Conservation (phyloP, 192 early-diverging fungal species). For the Rhizophagus sp. region DNA sequence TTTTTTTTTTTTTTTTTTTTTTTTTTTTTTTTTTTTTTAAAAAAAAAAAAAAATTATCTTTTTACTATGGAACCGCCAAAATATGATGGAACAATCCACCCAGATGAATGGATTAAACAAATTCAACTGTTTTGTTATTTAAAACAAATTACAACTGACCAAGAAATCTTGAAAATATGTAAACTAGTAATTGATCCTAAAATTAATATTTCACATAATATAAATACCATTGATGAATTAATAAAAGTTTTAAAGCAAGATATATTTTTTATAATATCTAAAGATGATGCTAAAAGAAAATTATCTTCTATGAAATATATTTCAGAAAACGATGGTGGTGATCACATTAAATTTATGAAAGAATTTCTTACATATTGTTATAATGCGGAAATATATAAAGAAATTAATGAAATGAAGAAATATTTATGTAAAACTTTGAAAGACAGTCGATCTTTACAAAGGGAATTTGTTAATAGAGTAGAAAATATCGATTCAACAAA, state of each 20-base stretch:
- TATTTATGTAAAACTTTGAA: background rate
- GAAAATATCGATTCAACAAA: background rate
- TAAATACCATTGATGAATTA: background rate
- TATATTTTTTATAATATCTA: background rate
- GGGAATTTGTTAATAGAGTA: background rate
- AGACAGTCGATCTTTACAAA: background rate
- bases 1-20: too few species aligned
- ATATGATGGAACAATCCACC: background rate
- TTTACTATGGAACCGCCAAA: background rate
- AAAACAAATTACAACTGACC: background rate
- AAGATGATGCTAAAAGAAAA: background rate
- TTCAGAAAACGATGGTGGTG: background rate
- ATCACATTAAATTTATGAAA: background rate
- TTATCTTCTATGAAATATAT: background rate
- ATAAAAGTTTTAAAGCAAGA: background rate
- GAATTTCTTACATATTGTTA: background rate
- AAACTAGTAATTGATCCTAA: background rate
- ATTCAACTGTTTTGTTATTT: background rate
- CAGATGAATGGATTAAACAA: background rate
- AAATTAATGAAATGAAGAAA: background rate
- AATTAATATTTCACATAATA: background rate
- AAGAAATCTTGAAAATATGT: background rate
- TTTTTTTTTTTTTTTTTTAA: too few species aligned
- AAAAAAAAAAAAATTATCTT: conserved; percentile 18
- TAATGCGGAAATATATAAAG: background rate